These are phyloP conservation scores for Kodamaea kaohsiungensis DNA, from an alignment of 805 yeast genomes.

Conservation along the genomic window DNA sequence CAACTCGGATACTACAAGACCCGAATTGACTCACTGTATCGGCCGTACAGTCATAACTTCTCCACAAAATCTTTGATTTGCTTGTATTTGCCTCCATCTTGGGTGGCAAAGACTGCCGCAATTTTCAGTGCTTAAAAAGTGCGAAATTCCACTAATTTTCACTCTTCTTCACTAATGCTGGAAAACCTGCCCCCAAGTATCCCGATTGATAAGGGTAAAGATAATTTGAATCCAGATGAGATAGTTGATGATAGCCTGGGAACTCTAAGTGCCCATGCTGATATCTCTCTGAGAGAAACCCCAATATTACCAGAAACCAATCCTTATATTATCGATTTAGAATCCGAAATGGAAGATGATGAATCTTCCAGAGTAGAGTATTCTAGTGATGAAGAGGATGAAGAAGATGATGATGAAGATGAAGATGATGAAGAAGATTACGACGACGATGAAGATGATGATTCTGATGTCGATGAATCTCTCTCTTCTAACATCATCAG, in stretches of 20 bases:
- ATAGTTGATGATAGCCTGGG: neutral
- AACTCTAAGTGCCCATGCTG: neutral
- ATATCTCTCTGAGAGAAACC: neutral
- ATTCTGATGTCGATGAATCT: slow-evolving; percentile 24
- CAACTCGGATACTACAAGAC: neutral
- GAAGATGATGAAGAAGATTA: slow-evolving; percentile 15
- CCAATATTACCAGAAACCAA: neutral
- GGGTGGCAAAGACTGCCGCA: neutral
- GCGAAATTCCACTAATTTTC: neutral
- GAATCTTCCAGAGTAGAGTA: slow-evolving; percentile 9
- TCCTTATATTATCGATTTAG: slow-evolving; percentile 6
- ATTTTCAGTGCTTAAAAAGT: neutral
- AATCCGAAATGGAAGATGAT: slow-evolving; percentile 10
- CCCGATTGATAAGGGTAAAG: slow-evolving; percentile 1
- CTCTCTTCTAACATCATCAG: slow-evolving; percentile 45
- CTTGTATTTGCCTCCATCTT: neutral
- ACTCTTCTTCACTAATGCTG: neutral
- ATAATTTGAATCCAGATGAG: neutral
- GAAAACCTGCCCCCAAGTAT: neutral
- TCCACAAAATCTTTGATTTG: neutral
- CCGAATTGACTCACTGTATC: neutral
- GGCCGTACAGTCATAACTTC: neutral
- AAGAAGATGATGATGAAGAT: slow-evolving; percentile 6
- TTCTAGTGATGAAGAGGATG: slow-evolving; percentile 3
- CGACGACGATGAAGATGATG: slow-evolving; percentile 16